Percentiles rank a stretch among this genome's conserved stretches.
Evolutionary conservation across 768 basidiomycete genomes (phyloP).

Genomic region (Lentinus tigrinus): DNA sequence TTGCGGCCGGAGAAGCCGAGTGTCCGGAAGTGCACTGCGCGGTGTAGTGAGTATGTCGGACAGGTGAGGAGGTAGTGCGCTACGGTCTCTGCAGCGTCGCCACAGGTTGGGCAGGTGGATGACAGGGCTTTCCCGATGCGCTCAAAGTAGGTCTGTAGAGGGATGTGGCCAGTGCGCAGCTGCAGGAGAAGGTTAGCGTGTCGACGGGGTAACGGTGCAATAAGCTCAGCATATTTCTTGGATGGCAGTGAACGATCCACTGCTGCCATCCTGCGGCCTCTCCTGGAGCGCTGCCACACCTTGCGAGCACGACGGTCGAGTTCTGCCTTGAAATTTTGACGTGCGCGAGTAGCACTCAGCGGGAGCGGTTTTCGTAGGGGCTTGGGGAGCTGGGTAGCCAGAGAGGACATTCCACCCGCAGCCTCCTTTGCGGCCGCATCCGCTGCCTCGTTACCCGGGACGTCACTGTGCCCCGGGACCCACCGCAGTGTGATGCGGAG

Average conservation of each 20-base stretch:
- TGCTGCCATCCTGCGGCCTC: not conserved
- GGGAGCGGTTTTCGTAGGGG: constrained; percentile 10
- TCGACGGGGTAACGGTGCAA: not conserved
- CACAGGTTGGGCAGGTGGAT: constrained; percentile 16
- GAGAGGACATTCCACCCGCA: not conserved
- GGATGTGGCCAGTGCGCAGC: constrained; percentile 32
- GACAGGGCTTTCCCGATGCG: constrained; percentile 8
- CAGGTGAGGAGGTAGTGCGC: constrained; percentile 21
- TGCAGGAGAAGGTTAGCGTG: constrained; percentile 25
- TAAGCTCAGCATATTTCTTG: not conserved
- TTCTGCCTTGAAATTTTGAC: not conserved
- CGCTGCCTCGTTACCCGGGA: constrained; percentile 15
- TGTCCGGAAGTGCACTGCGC: not conserved
- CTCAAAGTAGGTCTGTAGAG: constrained; percentile 28
- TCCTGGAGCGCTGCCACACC: not conserved
- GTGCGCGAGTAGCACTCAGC: not conserved
- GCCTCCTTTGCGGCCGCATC: constrained; percentile 16
- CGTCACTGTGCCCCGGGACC: constrained; percentile 12
- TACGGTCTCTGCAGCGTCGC: constrained; percentile 11
- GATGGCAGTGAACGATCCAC: constrained; percentile 2
- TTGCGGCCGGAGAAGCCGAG: not conserved
- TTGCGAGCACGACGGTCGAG: not conserved
- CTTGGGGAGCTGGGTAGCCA: not conserved
- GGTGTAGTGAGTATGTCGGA: constrained; percentile 2
- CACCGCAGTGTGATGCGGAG: constrained; percentile 6